Conservation (phyloP, 345 rosid genomes). For the Capsella bursapastoris region DNA sequence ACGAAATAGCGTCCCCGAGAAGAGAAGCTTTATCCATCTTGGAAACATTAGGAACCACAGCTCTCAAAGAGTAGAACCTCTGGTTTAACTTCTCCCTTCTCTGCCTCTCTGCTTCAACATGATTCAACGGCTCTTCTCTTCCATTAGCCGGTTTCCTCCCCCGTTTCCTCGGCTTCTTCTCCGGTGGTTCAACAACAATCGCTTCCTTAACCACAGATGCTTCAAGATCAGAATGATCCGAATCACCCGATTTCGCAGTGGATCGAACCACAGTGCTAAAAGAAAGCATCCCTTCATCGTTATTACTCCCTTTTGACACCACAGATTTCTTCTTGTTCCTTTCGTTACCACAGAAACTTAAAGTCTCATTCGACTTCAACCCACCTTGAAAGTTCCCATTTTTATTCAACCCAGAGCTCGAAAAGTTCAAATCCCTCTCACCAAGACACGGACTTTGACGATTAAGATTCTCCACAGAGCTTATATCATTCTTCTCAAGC, state of each 20-base stretch:
- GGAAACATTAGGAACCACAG: constrained; percentile 97
- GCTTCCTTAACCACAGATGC: constrained; percentile 91
- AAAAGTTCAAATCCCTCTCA: constrained; percentile 67
- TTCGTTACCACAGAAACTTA: constrained; percentile 50
- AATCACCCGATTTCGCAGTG: constrained; percentile 64
- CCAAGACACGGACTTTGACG: constrained; percentile 29
- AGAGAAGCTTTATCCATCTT: constrained; percentile 99
- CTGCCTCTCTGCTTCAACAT: constrained; percentile 99
- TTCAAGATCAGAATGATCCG: constrained; percentile 93
- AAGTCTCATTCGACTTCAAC: constrained; percentile 71
- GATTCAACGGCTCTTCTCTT: constrained; percentile 97
- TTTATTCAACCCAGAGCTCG: constrained; percentile 51
- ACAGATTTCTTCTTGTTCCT: constrained; percentile 71
- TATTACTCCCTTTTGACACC: constrained; percentile 46
- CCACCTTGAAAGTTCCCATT: constrained; percentile 56
- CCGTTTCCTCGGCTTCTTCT: constrained; percentile 89
- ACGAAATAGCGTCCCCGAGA: constrained; percentile 89
- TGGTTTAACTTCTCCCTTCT: constrained; percentile 99
- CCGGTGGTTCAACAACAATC: constrained; percentile 75
- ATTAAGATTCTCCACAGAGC: constrained; percentile 9
- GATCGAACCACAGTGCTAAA: constrained; percentile 74
- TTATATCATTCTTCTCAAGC: constrained; percentile 35
- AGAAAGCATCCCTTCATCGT: constrained; percentile 89
- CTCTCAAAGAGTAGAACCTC: constrained; percentile 86
- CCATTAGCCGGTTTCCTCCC: constrained; percentile 99